Base-by-base conservation (phyloP, 495 filamentous ascomycete species). In the Astrothelium subdiscretum region DNA sequence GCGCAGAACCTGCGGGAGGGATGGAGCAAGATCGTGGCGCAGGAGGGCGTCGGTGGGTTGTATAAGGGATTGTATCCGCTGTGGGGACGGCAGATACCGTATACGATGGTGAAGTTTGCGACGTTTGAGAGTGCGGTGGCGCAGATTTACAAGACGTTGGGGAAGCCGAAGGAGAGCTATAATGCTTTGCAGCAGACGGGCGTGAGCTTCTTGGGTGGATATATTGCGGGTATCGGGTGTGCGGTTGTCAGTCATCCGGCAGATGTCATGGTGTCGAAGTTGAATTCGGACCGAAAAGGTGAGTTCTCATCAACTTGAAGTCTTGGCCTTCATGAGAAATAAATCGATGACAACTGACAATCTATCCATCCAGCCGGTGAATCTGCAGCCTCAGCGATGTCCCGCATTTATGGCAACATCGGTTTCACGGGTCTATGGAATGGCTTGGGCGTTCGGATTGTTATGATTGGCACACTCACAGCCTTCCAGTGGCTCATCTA, bases 401-500 rank as follows among this genome's bases (percentile, higher is more conserved):
- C 78, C 2, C 75, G 86, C 32, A 88, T 89, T 59, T 89, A 89
- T 73, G 73, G 81, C n/a, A 87, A 86, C 62, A 87, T 89, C 68
- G 86, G 86, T 15, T 88, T 89, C 75, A 68, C 64, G 15, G 86
- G 86, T 10, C 70, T 88, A 51, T 89, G 86, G 86, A 89, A 88
- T 68, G 86, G 86, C 2, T 72, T 89, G 29, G 78, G 81, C 0
- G 82, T 86, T 43, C 72, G 86, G 62, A 68, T 68, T 35, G 57
- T 57, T 12, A 42, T 60, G 61, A 67, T 68, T 12, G 70, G 59
- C 24, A 73, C 66, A 13, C 58, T 85, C 68, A 86, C 83, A 35
- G 86, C 83, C n/a, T 87, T 87, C 75, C 86, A 89, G 71, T 89
- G 86, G 86, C 73, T 89, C 62, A 87, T 89, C 63, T 89, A 89